Percentiles rank a stretch among this genome's conserved stretches.
These are phyloP conservation scores for Diaporthe australafricana DNA, from an alignment of 2,329 filamentous ascomycete genomes.

Conservation along the genomic window DNA sequence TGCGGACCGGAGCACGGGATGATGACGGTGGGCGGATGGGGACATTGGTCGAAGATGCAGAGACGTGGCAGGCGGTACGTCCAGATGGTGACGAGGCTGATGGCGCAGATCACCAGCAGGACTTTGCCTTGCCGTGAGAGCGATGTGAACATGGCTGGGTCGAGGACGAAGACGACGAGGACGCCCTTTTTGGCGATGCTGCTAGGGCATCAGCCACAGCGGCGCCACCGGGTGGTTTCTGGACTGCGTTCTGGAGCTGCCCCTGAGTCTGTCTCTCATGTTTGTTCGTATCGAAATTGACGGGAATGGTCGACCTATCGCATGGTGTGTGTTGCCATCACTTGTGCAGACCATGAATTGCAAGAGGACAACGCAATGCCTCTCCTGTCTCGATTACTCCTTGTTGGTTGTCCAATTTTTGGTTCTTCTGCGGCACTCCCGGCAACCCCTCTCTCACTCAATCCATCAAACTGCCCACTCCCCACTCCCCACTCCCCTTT, in stretches of 20 bases:
- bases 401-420: background rate
- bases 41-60: constrained; percentile 40
- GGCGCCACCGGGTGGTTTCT: background rate
- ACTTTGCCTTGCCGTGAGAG: constrained; percentile 38
- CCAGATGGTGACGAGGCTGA: constrained; percentile 43
- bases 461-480: background rate
- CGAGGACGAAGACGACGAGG: background rate
- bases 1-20: background rate
- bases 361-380: background rate
- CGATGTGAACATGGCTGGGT: constrained; percentile 26
- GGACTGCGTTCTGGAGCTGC: background rate
- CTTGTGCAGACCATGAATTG: background rate
- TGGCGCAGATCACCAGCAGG: constrained; percentile 39
- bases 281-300: background rate
- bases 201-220: background rate
- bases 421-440: background rate
- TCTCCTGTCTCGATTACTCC: too few species aligned
- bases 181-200: background rate
- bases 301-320: background rate
- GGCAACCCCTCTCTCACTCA: background rate
- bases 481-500: constrained; percentile 5
- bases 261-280: background rate
- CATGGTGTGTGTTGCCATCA: background rate
- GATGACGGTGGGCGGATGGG: background rate
- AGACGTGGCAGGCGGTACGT: constrained; percentile 42